Evolutionary conservation across 345 rosid genomes (phyloP), one percentile per base, ranked within the genome.

Genomic region (Salix udensis): DNA sequence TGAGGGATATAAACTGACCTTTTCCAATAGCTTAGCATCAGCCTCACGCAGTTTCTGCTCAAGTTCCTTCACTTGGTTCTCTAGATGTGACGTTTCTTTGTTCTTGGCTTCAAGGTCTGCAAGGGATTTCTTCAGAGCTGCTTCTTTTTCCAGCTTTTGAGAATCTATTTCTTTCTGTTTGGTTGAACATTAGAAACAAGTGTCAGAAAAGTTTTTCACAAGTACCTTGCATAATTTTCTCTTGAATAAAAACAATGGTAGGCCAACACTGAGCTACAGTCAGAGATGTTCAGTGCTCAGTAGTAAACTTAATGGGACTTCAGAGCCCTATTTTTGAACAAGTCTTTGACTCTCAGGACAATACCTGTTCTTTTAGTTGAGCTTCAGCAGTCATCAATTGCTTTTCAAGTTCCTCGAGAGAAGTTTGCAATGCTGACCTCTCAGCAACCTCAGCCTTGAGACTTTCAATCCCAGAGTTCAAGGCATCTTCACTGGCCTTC

Each of bases 71-170:
- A 92, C 76, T 77, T 84, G 83, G 60, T 85, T 83, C 78, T 89
- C 92, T 6, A 91, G 87, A 70, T 70, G 78, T 60, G 74, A 18
- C 15, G 86, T 88, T 13, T 88, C 85, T 67, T 87, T 91, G 78
- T 79, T 86, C 88, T 88, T 89, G 12, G 89, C 84, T 76, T 88
- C 94, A n/a, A 86, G 90, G 73, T 89, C 91, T 81, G 88, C 88
- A 67, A 82, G 86, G 74, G 92, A 88, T 77, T 79, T 82, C 85
- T 88, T 86, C 78, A 89, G 67, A 37, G 90, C 89, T 48, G 90
- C 80, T 81, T 88, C 92, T 48, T 70, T 81, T 77, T 90, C 96
- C 46, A 83, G 68, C 55, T 83, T 88, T 36, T 75, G 86, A 50
- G 93, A 76, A 71, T 80, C 77, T 61, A 76, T 82, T 81, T 86